Evolutionary conservation across 345 rosid genomes (phyloP), one percentile per base, ranked within the genome.

Genomic region (Raphanus sativus): DNA sequence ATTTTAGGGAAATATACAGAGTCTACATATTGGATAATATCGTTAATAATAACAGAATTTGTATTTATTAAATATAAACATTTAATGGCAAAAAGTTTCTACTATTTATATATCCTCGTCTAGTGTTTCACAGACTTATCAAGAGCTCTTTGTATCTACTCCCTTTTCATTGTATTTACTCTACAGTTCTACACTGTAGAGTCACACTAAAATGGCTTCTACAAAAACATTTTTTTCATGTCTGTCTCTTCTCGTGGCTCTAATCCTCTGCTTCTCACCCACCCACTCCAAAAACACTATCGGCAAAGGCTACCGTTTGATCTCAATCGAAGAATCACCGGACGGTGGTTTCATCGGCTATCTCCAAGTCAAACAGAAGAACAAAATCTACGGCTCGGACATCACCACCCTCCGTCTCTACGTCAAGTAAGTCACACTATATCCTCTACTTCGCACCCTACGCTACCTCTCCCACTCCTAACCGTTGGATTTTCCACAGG

Each of bases 271-370:
- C 67, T 25, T 79, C 76, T 74, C 45, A 58, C 80, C 83, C 26
- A 82, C 50, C 16, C 62, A 61, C 13, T 81, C 81, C 0, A 29
- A 82, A 68, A 80, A 64, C 28, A 42, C 79, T 75, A 88, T 93
- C 70, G 99, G 98, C 72, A 34, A 83, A n/a, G 99, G 99, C 72
- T 93, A 96, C 87, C 89, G 97, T 81, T 79, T 96, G 56, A 80
- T 93, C 82, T 89, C 96, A 38, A 45, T 90, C 45, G 88, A 89
- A 74, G 97, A 95, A 76, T 83, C 93, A 40, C 83, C 87, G 3
- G 95, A 88, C 13, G 97, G 96, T 8, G 93, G 89, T 75, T 76
- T 96, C 63, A 52, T 87, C 6, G 99, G 97, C 9, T 85, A 71
- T 71, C 97, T 96, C 73, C 93, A 91, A 80, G 89, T 96, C 76